These are phyloP conservation scores for Rhynchospora breviuscula DNA, from an alignment of 176 grass and related monocot species.

Conservation along the genomic window DNA sequence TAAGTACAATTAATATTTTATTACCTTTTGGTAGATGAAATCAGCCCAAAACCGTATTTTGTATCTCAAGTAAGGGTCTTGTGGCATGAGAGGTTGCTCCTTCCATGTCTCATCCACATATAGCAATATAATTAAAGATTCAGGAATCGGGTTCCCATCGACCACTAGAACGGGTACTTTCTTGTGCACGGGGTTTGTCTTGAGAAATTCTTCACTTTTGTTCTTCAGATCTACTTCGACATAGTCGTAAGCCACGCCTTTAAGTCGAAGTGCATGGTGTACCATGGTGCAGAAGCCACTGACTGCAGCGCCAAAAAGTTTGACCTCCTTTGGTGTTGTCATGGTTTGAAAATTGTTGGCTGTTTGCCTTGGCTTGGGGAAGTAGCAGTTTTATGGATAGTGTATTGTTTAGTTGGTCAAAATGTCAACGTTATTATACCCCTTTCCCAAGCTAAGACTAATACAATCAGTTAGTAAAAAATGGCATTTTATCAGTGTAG, in stretches of 20 bases:
- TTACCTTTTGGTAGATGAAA: constrained; percentile 35
- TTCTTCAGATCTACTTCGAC: constrained; percentile 28
- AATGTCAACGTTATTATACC: too few species aligned
- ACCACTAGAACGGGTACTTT: constrained; percentile 33
- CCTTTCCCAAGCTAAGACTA: too few species aligned
- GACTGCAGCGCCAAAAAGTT: not conserved
- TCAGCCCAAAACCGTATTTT: constrained; percentile 27
- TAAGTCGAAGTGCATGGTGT: constrained; percentile 12
- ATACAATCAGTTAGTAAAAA: too few species aligned
- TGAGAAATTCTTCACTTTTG: constrained; percentile 29
- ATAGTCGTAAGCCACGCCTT: constrained; percentile 22
- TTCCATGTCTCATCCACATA: constrained; percentile 25
- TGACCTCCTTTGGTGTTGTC: constrained; percentile 6
- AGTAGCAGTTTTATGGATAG: too few species aligned
- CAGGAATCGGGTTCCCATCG: constrained; percentile 19
- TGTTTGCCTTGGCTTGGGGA: not conserved
- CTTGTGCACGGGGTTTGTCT: constrained; percentile 31
- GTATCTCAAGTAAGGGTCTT: constrained; percentile 23
- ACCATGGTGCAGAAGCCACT: not conserved
- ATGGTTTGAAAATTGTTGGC: too few species aligned
- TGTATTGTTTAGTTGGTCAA: too few species aligned
- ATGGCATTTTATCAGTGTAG: too few species aligned
- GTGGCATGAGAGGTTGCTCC: constrained; percentile 4
- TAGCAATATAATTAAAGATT: constrained; percentile 23
- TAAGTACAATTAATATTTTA: not conserved